Evolutionary conservation across 176 grass and related monocot species (phyloP).

Genomic region (Hordeum marinum): DNA sequence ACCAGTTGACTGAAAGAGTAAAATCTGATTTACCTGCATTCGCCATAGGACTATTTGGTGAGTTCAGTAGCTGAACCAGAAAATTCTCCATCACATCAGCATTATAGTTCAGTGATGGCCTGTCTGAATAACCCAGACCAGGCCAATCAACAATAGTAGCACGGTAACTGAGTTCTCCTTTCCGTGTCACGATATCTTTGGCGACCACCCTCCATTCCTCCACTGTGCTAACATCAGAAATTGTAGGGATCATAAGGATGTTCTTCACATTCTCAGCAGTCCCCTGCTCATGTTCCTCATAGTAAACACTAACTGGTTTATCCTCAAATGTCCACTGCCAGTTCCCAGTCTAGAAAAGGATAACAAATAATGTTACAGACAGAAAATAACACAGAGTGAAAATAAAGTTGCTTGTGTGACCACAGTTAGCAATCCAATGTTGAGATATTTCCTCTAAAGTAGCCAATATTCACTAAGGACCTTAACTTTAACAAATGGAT

Average conservation of each 20-base stretch:
- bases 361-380: slow-evolving; percentile 2
- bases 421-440: neutral
- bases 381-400: neutral
- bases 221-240: slow-evolving; percentile 95
- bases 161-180: slow-evolving; percentile 60
- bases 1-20: neutral
- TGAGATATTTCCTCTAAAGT: neutral
- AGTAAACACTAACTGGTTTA: slow-evolving; percentile 63
- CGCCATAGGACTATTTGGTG: slow-evolving; percentile 70
- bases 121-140: slow-evolving; percentile 88
- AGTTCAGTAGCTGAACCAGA: slow-evolving; percentile 66
- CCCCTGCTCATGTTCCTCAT: slow-evolving; percentile 58
- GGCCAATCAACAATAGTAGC: slow-evolving; percentile 98
- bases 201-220: slow-evolving; percentile 83
- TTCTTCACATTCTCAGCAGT: slow-evolving; percentile 56
- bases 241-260: slow-evolving; percentile 92
- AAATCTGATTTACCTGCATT: slow-evolving; percentile 56
- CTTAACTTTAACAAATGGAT: neutral
- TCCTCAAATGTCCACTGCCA: slow-evolving; percentile 88
- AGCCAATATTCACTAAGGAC: neutral
- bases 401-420: slow-evolving; percentile 15
- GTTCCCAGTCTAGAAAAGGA: slow-evolving; percentile 66
- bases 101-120: slow-evolving; percentile 87
- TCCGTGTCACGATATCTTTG: slow-evolving; percentile 61
- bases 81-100: slow-evolving; percentile 93